Percentiles rank a stretch among this genome's conserved stretches.
phyloP scores from a whole-genome alignment of 2,329 filamentous ascomycete genomes.

The Trichoderma arundinaceum region DNA sequence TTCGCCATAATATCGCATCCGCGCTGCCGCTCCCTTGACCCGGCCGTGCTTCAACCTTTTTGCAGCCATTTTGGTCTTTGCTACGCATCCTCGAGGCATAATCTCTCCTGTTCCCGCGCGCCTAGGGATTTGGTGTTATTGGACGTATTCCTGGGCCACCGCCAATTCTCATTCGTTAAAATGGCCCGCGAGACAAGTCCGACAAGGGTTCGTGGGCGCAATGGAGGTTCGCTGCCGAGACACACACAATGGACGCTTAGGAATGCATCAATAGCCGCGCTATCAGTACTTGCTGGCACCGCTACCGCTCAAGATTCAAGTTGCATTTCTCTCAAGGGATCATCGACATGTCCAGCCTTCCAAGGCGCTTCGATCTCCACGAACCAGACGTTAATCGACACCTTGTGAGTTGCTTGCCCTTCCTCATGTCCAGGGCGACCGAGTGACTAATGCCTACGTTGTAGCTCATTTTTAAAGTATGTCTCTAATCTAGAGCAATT shows the following conservation, averaged over 20 bases:
- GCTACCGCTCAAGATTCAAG: slow-evolving; percentile 46
- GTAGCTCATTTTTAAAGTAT: slow-evolving; percentile 81
- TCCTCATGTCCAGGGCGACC: background rate
- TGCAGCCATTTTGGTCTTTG: background rate
- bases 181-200: slow-evolving; percentile 28
- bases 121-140: background rate
- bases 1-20: slow-evolving; percentile 15
- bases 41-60: slow-evolving; percentile 5
- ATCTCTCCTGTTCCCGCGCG: background rate
- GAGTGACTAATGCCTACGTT: slow-evolving; percentile 33
- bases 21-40: background rate
- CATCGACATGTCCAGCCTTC: slow-evolving; percentile 75
- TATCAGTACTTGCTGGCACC: slow-evolving; percentile 40
- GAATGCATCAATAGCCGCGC: slow-evolving; percentile 37
- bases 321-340: slow-evolving; percentile 73
- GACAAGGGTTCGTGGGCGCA: slow-evolving; percentile 23
- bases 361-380: slow-evolving; percentile 73
- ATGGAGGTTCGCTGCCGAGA: slow-evolving; percentile 28
- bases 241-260: slow-evolving; percentile 35
- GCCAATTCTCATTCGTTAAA: slow-evolving; percentile 23
- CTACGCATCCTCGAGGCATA: background rate
- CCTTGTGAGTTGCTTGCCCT: slow-evolving; percentile 60
- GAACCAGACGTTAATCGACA: slow-evolving; percentile 57
- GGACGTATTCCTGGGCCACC: slow-evolving; percentile 7
- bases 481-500: slow-evolving; percentile 80